Evolutionary conservation across 306 rosid species (phyloP).

Genomic region (Cicer yamashitae): DNA sequence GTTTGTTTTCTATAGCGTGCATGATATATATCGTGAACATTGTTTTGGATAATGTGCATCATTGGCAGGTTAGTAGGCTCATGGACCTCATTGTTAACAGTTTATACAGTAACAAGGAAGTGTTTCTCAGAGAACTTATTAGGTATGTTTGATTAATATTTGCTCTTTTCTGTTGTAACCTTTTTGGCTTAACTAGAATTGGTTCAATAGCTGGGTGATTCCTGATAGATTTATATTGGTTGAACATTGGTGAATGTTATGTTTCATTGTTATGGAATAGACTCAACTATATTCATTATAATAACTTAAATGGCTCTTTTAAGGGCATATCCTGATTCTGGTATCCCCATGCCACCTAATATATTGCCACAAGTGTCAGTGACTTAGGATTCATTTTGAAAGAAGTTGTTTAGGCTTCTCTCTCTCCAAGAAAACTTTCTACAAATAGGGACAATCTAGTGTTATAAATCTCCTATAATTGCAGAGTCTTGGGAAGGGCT

Average conservation of each 20-base stretch:
- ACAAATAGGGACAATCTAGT: neutral
- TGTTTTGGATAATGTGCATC: conserved; percentile 23
- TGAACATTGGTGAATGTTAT: neutral
- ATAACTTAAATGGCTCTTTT: neutral
- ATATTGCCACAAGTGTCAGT: neutral
- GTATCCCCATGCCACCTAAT: neutral
- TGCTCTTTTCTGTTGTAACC: conserved; percentile 3
- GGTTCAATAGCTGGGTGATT: neutral
- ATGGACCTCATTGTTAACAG: conserved; percentile 99
- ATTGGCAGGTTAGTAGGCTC: conserved; percentile 87
- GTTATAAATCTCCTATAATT: neutral
- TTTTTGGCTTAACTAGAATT: neutral
- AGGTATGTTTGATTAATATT: conserved; percentile 55
- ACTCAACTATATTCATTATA: neutral
- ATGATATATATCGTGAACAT: conserved; percentile 14
- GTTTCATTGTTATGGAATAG: neutral
- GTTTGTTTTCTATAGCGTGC: neutral
- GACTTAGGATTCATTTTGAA: neutral
- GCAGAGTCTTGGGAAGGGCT: neutral
- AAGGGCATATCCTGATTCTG: neutral
- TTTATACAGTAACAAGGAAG: conserved; percentile 96
- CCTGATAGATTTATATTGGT: neutral
- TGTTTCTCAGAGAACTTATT: conserved; percentile 93
- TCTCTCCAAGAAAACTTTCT: neutral
- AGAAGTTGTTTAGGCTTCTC: neutral